Percentiles rank a stretch among this genome's conserved stretches.
These are phyloP conservation scores for Penicillium fimorum DNA, from an alignment of 495 filamentous ascomycete genomes.

Conservation along the genomic window DNA sequence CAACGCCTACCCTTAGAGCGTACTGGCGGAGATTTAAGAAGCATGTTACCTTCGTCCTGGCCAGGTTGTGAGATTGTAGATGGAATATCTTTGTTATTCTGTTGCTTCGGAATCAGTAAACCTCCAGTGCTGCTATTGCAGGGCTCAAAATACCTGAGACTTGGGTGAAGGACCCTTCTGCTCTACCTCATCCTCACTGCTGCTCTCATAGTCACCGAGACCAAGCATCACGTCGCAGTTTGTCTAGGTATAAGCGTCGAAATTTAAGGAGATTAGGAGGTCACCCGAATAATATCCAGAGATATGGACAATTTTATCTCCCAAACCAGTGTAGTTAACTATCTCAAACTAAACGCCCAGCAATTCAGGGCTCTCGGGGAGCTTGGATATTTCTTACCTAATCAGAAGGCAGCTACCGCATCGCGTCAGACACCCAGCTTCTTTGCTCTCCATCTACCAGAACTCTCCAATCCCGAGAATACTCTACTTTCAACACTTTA, in stretches of 20 bases:
- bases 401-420: constrained; percentile 43
- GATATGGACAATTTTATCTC: neutral
- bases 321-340: neutral
- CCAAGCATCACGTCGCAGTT: constrained; percentile 53
- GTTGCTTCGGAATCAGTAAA: neutral
- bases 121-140: neutral
- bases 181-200: constrained; percentile 67
- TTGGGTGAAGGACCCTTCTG: constrained; percentile 11
- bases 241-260: neutral
- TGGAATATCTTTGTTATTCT: constrained; percentile 5
- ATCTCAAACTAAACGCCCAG: neutral
- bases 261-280: neutral
- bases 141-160: constrained; percentile 20
- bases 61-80: constrained; percentile 4
- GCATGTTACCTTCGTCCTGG: constrained; percentile 21
- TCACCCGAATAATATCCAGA: neutral
- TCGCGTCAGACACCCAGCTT: constrained; percentile 38
- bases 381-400: constrained; percentile 32
- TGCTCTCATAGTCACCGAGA: constrained; percentile 72
- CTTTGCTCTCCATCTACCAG: constrained; percentile 16
- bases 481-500: constrained; percentile 8
- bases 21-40: neutral
- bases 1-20: constrained; percentile 7
- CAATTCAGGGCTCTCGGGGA: constrained; percentile 5
- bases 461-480: constrained; percentile 12